A percentile compares a stretch with the other conserved stretches of the same genome.
Evolutionary conservation across 176 grass and related monocot genomes (phyloP).

Genomic region (Zea luxurians): DNA sequence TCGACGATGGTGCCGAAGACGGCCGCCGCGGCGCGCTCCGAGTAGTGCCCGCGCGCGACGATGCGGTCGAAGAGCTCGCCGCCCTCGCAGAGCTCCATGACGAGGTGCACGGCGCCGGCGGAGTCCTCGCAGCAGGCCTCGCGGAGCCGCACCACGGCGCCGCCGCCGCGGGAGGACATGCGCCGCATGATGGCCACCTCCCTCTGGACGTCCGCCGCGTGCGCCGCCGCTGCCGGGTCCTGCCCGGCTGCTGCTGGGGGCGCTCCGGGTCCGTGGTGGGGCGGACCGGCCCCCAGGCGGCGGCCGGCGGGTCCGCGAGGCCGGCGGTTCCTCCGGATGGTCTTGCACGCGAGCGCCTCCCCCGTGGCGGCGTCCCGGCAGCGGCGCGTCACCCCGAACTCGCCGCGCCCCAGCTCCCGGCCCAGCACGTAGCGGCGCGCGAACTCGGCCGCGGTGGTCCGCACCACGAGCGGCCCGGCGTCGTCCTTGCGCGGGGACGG

Average conservation of each 20-base stretch:
- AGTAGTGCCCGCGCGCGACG: conserved; percentile 68
- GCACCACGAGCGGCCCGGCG: not conserved
- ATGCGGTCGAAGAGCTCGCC: conserved; percentile 94
- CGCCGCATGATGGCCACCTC: conserved; percentile 64
- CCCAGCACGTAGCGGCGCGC: conserved; percentile 54
- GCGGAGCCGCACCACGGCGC: conserved; percentile 41
- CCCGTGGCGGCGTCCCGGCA: conserved; percentile 56
- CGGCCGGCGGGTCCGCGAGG: not conserved
- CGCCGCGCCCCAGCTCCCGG: conserved; percentile 62
- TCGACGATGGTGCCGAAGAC: conserved; percentile 73
- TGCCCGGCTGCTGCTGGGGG: not conserved
- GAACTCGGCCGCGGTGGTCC: conserved; percentile 40
- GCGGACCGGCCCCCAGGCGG: not conserved
- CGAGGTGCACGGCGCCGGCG: conserved; percentile 63
- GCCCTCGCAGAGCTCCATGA: conserved; percentile 94
- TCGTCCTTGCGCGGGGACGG: not conserved
- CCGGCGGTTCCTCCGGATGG: conserved; percentile 47
- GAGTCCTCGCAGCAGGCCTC: conserved; percentile 59
- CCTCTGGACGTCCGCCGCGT: conserved; percentile 41
- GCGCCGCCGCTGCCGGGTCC: not conserved
- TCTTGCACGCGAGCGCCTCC: conserved; percentile 63
- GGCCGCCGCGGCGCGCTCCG: conserved; percentile 67
- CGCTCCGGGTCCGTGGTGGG: not conserved
- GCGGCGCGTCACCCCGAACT: conserved; percentile 73
- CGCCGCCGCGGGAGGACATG: conserved; percentile 46